phyloP scores from a whole-genome alignment of 768 basidiomycete genomes.

The Trametes cingulata region DNA sequence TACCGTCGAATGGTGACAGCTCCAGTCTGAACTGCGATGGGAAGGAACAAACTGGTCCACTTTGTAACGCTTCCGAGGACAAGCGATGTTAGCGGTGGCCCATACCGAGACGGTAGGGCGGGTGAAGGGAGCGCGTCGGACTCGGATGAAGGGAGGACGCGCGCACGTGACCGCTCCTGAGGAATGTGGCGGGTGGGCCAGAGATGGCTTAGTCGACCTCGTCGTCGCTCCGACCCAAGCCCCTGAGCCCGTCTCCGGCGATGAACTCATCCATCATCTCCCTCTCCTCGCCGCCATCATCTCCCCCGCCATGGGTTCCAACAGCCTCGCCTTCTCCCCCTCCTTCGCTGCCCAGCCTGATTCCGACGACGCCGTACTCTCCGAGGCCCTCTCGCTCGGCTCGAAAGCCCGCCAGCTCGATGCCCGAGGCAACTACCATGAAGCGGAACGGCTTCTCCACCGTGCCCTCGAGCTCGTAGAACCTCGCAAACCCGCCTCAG shows the following conservation, averaged over 20 bases:
- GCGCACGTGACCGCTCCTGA: slow-evolving; percentile 19
- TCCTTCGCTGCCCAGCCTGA: background rate
- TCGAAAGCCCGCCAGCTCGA: slow-evolving; percentile 27
- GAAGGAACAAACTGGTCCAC: background rate
- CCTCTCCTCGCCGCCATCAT: background rate
- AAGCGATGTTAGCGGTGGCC: background rate
- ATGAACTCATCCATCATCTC: background rate
- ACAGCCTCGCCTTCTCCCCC: background rate
- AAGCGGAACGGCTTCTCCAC: slow-evolving; percentile 36
- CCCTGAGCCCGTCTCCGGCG: background rate
- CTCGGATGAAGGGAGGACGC: background rate
- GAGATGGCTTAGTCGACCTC: slow-evolving; percentile 5
- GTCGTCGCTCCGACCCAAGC: slow-evolving; percentile 4
- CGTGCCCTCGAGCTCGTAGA: slow-evolving; percentile 35
- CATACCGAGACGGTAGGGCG: background rate
- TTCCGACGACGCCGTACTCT: slow-evolving; percentile 9
- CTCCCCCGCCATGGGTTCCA: background rate
- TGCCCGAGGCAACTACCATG: slow-evolving; percentile 26
- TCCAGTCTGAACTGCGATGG: background rate
- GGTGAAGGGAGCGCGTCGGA: background rate
- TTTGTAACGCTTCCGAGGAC: background rate
- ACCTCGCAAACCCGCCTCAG: slow-evolving; percentile 23
- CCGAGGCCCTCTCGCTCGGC: slow-evolving; percentile 19
- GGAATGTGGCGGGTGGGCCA: background rate
- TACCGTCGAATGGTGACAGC: too few species aligned